phyloP scores from a whole-genome alignment of 805 yeast species.

The Kluyveromyces aestuarii region DNA sequence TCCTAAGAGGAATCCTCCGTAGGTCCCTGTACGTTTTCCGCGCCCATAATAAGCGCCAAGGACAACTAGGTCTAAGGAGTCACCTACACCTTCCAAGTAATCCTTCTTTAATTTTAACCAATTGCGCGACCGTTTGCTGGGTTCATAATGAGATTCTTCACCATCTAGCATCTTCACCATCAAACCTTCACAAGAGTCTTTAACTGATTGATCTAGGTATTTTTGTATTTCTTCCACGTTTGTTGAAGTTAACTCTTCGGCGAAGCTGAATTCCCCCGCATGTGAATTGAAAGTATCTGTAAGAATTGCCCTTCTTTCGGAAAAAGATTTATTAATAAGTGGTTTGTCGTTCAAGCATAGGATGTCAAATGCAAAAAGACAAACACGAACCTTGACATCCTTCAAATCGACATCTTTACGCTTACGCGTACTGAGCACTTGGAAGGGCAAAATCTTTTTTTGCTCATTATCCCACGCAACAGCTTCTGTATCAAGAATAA shows the following conservation, averaged over 20 bases:
- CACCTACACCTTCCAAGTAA: conserved; percentile 91
- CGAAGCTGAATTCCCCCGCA: conserved; percentile 75
- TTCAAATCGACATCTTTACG: conserved; percentile 84
- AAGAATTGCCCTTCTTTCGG: conserved; percentile 59
- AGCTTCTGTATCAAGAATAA: conserved; percentile 92
- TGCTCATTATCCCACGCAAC: conserved; percentile 89
- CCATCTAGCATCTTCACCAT: conserved; percentile 91
- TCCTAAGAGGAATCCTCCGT: conserved; percentile 90
- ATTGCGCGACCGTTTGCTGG: conserved; percentile 87
- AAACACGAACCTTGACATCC: conserved; percentile 84
- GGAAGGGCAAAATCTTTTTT: conserved; percentile 85
- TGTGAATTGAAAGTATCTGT: conserved; percentile 46
- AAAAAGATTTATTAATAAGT: conserved; percentile 54
- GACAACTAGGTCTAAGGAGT: conserved; percentile 86
- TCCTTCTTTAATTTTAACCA: conserved; percentile 96
- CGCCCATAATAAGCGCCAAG: conserved; percentile 90
- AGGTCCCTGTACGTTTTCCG: conserved; percentile 90
- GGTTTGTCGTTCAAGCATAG: conserved; percentile 67
- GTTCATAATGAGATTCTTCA: conserved; percentile 76
- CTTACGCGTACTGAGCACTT: conserved; percentile 85
- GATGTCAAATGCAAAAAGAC: conserved; percentile 87
- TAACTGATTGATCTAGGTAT: conserved; percentile 82
- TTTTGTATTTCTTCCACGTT: conserved; percentile 66
- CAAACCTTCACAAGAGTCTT: conserved; percentile 87
- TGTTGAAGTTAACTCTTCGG: conserved; percentile 62